Evolutionary conservation across 345 rosid genomes (phyloP).

Genomic region (Syzygium aqueum): DNA sequence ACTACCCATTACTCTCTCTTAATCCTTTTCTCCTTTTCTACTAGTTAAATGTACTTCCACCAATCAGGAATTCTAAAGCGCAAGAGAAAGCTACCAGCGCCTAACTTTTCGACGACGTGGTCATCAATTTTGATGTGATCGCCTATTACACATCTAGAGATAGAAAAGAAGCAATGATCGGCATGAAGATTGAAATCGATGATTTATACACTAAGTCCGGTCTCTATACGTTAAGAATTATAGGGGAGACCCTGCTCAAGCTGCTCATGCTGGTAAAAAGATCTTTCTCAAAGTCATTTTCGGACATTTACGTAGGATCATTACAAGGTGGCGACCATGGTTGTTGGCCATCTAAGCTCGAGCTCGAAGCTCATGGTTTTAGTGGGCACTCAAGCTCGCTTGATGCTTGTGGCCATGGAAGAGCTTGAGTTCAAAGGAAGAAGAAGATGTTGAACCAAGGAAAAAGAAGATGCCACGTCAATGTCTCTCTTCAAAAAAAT

Average conservation of each 20-base stretch:
- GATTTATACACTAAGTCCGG: not conserved
- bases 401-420: not conserved
- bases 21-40: not conserved
- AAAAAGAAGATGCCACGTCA: not conserved
- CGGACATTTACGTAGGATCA: not conserved
- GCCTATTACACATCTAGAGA: not conserved
- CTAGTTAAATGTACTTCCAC: not conserved
- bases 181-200: not conserved
- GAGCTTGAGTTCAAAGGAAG: not conserved
- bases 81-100: not conserved
- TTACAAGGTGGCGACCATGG: not conserved
- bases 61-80: not conserved
- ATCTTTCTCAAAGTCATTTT: not conserved
- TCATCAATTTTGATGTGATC: not conserved
- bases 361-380: not conserved
- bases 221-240: not conserved
- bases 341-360: not conserved
- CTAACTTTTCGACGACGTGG: not conserved
- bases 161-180: not conserved
- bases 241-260: not conserved
- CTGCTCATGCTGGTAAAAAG: not conserved
- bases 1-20: not conserved
- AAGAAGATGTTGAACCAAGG: not conserved
- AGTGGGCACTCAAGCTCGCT: not conserved
- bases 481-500: not conserved